Percentiles rank a stretch among this genome's conserved stretches.
phyloP scores from a whole-genome alignment of 2,329 filamentous ascomycete genomes.

The Lecanicillium sp. region DNA sequence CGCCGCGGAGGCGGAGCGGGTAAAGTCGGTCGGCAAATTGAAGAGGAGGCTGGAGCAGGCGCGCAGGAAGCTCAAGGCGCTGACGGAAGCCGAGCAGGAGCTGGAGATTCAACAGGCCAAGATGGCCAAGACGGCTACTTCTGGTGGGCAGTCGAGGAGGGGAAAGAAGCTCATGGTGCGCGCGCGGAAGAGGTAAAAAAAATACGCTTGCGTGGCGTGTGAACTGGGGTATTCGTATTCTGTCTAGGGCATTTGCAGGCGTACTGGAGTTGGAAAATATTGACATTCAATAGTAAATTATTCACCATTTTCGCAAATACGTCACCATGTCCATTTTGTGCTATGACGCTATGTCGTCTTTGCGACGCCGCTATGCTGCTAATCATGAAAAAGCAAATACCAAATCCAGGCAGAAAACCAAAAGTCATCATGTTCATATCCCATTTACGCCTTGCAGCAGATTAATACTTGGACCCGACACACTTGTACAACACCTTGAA shows the following conservation, averaged over 20 bases:
- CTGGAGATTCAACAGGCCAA: constrained; percentile 52
- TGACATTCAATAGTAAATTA: constrained; percentile 1
- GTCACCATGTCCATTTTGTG: too few relatives aligned
- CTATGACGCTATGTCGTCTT: background rate
- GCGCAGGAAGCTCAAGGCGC: constrained; percentile 44
- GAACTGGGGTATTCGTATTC: background rate
- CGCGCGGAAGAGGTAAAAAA: constrained; percentile 50
- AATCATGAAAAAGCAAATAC: too few relatives aligned
- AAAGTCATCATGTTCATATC: constrained; percentile 4
- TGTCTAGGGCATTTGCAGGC: too few relatives aligned
- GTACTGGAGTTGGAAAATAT: too few relatives aligned
- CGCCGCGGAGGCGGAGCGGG: constrained; percentile 29
- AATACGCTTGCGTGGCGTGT: background rate
- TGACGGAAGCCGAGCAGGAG: constrained; percentile 48
- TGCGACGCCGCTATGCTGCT: background rate
- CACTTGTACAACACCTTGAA: constrained; percentile 44
- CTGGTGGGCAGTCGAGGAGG: constrained; percentile 49
- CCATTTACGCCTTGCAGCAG: background rate
- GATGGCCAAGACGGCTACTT: constrained; percentile 59
- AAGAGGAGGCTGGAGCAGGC: constrained; percentile 40
- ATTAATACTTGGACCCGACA: constrained; percentile 34
- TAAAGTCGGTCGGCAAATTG: constrained; percentile 36
- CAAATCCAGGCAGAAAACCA: background rate
- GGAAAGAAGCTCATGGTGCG: constrained; percentile 57
- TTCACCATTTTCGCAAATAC: too few relatives aligned